Evolutionary conservation across 2,329 filamentous ascomycete genomes (phyloP).

Genomic region (Stemphylium beticola): DNA sequence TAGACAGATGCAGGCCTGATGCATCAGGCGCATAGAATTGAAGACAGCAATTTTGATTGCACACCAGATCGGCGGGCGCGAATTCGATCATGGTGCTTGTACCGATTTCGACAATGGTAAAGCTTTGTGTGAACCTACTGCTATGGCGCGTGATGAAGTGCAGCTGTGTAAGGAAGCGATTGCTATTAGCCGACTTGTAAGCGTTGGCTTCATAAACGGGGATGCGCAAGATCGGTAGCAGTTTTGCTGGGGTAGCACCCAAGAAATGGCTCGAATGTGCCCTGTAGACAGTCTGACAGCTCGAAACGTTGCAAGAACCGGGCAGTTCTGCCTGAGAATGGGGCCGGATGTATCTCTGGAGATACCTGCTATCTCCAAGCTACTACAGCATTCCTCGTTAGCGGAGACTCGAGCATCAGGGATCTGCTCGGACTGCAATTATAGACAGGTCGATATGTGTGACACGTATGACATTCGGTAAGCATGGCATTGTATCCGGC

Average conservation of each 20-base stretch:
- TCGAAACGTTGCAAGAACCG: background rate
- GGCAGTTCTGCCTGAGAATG: background rate
- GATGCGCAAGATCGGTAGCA: background rate
- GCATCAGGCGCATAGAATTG: background rate
- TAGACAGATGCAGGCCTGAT: background rate
- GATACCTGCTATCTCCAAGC: background rate
- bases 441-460: background rate
- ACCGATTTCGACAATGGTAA: background rate
- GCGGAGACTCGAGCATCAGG: background rate
- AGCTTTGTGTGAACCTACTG: background rate
- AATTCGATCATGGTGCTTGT: background rate
- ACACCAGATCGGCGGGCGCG: background rate
- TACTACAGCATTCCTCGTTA: background rate
- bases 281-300: background rate
- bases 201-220: background rate
- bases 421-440: background rate
- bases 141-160: background rate
- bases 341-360: no score
- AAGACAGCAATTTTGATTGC: background rate
- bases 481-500: conserved; percentile 20
- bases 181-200: background rate
- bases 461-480: conserved; percentile 15
- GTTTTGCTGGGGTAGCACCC: background rate
- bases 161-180: background rate
- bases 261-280: background rate